Evolutionary conservation across 345 rosid species (phyloP).

Genomic region (Garcia nutans): DNA sequence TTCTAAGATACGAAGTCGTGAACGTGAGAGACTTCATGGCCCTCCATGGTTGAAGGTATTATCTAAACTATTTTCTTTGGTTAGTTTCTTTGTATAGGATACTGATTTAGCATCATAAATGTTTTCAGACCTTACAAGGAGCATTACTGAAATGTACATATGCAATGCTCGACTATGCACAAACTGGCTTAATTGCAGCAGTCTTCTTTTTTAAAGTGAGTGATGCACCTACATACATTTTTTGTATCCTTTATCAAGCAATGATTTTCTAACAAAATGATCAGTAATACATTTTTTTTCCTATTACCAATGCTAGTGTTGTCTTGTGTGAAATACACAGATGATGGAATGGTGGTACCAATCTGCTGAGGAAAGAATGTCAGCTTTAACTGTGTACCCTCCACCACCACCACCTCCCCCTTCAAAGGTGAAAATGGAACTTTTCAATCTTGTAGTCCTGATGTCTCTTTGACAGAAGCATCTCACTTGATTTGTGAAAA

Average conservation of each 20-base stretch:
- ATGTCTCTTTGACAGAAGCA: not conserved
- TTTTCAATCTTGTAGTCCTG: not conserved
- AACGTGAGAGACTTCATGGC: constrained; percentile 91
- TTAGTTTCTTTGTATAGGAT: constrained; percentile 10
- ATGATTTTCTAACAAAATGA: constrained; percentile 5
- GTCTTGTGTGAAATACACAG: constrained; percentile 35
- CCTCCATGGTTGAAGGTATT: constrained; percentile 95
- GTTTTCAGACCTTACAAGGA: constrained; percentile 72
- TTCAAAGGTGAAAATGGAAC: constrained; percentile 56
- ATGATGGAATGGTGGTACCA: constrained; percentile 99
- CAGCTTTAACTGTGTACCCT: constrained; percentile 95
- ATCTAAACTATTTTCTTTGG: constrained; percentile 3
- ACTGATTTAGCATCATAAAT: constrained; percentile 4
- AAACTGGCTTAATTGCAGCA: constrained; percentile 93
- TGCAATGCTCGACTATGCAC: constrained; percentile 89
- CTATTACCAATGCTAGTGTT: not conserved
- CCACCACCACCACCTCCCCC: constrained; percentile 98
- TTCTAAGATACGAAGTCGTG: constrained; percentile 83
- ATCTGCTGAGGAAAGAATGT: constrained; percentile 98
- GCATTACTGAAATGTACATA: constrained; percentile 77
- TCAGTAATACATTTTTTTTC: not conserved
- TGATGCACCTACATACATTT: constrained; percentile 13
- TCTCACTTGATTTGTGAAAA: constrained; percentile 2
- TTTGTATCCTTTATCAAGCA: constrained; percentile 2
- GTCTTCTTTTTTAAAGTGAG: constrained; percentile 94